These are phyloP conservation scores for Chenopodium berlandieri DNA, from an alignment of 148 eudicot species.

Conservation along the genomic window DNA sequence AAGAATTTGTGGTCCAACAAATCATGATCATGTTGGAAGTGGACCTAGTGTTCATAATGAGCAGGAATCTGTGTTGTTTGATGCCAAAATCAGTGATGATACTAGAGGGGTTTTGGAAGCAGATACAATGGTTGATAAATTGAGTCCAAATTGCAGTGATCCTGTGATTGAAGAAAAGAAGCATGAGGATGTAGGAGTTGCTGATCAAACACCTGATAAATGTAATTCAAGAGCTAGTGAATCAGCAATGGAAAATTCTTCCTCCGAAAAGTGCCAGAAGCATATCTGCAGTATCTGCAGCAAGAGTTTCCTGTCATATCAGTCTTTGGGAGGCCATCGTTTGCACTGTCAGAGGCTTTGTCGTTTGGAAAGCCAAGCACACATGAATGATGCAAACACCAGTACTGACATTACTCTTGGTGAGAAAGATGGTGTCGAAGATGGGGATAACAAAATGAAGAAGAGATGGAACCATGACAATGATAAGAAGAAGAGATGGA, in stretches of 20 bases:
- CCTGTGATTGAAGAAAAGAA: neutral
- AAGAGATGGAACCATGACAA: constrained; percentile 17
- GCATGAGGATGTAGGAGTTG: constrained; percentile 4
- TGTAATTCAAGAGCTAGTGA: constrained; percentile 6
- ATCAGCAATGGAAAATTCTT: constrained; percentile 8
- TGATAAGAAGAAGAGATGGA: constrained; percentile 18
- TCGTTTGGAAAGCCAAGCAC: neutral
- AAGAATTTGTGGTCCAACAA: neutral
- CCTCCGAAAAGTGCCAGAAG: neutral
- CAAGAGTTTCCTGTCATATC: constrained; percentile 31
- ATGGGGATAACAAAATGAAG: neutral
- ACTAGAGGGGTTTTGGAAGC: neutral
- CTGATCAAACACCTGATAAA: neutral
- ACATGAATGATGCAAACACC: neutral
- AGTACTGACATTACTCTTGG: neutral
- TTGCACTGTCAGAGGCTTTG: constrained; percentile 19
- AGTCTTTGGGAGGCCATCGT: constrained; percentile 39
- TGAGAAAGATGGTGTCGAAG: constrained; percentile 16
- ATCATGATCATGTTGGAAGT: neutral
- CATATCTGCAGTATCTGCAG: constrained; percentile 28
- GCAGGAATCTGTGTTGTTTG: neutral
- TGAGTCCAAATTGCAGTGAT: neutral
- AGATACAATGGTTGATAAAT: constrained; percentile 2
- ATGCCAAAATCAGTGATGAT: neutral
- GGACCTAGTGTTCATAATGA: neutral